A percentile compares a stretch with the other conserved stretches of the same genome.
Conservation (phyloP, 768 basidiomycete species). For the Naganishia randhawae region DNA sequence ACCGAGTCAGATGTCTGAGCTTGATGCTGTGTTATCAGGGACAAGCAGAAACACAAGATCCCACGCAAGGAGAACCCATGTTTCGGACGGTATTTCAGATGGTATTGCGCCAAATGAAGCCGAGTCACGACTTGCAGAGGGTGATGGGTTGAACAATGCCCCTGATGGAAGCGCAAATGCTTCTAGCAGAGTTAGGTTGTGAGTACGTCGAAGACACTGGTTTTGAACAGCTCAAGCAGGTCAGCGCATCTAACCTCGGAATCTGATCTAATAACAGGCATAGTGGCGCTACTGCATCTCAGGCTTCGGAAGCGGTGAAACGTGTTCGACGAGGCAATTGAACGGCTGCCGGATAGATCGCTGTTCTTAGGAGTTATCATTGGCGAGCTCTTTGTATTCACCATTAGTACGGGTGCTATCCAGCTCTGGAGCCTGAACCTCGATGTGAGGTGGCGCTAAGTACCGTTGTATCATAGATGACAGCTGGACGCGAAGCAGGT, state of each 20-base stretch:
- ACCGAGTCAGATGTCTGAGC: not conserved
- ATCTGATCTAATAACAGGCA: not conserved
- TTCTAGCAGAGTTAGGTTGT: constrained; percentile 9
- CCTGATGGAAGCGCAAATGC: not conserved
- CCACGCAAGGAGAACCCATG: not conserved
- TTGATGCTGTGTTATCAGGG: not conserved
- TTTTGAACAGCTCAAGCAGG: not conserved
- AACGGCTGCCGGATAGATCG: not conserved
- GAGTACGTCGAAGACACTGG: constrained; percentile 8
- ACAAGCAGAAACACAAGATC: not conserved
- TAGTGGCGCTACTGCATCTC: not conserved
- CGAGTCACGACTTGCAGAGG: not conserved
- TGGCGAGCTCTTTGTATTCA: not conserved
- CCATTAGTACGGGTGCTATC: no score
- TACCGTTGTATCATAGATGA: not conserved
- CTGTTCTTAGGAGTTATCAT: not conserved
- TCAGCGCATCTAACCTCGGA: no score
- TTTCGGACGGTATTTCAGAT: not conserved
- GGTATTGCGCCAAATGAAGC: not conserved
- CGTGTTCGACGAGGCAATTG: not conserved
- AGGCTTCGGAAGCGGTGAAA: not conserved
- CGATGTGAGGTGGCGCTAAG: no score
- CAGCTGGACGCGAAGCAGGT: no score
- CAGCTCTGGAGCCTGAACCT: no score
- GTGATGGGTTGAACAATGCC: not conserved